phyloP scores from a whole-genome alignment of 495 filamentous ascomycete species.

The Trichocladium uniseriatum region DNA sequence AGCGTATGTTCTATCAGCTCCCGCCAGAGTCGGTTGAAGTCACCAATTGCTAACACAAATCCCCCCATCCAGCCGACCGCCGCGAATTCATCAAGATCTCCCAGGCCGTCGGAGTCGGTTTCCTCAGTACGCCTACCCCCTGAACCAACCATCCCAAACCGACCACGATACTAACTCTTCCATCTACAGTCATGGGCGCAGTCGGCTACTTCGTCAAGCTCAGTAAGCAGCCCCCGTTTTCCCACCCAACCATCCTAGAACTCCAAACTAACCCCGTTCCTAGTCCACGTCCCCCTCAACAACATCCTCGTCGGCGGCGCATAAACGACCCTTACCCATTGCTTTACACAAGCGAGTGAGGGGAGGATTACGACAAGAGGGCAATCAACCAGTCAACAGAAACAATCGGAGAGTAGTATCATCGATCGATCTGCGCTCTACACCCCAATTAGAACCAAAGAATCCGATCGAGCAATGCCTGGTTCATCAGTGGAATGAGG shows the following conservation, averaged over 20 bases:
- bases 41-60: slow-evolving; percentile 18
- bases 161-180: not conserved
- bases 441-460: no score
- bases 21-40: not conserved
- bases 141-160: not conserved
- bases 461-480: no score
- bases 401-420: no score
- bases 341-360: not conserved
- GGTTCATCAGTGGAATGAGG: no score
- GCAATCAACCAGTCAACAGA: not conserved
- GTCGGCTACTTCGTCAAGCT: slow-evolving; percentile 94
- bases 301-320: slow-evolving; percentile 41
- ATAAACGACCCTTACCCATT: slow-evolving; percentile 13
- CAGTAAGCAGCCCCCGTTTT: slow-evolving; percentile 40
- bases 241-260: not conserved
- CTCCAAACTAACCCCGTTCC: not conserved
- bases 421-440: no score
- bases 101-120: slow-evolving; percentile 78
- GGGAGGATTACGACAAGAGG: not conserved
- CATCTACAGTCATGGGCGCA: slow-evolving; percentile 24
- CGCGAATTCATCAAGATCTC: slow-evolving; percentile 90
- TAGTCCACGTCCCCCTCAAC: slow-evolving; percentile 35
- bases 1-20: slow-evolving; percentile 49
- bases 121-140: slow-evolving; percentile 20
- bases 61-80: slow-evolving; percentile 48